phyloP scores from a whole-genome alignment of 179 eudicot genomes.

The Beta lomatogona region DNA sequence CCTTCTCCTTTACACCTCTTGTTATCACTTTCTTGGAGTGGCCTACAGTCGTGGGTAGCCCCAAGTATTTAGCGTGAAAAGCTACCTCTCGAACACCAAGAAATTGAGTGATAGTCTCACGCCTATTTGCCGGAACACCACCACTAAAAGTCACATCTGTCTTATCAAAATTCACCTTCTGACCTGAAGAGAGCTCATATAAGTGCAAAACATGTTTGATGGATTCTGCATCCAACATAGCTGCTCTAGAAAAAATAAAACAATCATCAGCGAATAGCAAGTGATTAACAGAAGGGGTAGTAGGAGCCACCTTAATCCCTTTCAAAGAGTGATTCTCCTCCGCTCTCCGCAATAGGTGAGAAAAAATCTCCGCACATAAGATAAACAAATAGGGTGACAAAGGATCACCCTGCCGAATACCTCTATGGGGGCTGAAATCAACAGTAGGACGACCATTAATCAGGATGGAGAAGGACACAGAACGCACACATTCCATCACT shows the following conservation, averaged over 20 bases:
- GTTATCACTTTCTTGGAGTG: neutral
- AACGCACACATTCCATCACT: neutral
- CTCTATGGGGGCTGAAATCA: neutral
- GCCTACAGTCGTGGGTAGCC: neutral
- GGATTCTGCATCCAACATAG: neutral
- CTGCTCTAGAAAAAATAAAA: neutral
- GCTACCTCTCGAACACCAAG: neutral
- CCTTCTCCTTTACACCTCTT: neutral
- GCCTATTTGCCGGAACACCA: neutral
- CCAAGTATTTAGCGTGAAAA: neutral
- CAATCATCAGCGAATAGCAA: neutral
- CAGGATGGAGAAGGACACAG: neutral
- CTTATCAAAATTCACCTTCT: neutral
- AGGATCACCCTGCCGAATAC: neutral
- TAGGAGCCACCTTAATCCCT: neutral
- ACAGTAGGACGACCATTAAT: neutral
- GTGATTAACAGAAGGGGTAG: neutral
- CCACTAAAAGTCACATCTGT: neutral
- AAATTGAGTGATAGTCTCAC: rapidly evolving
- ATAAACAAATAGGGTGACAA: neutral
- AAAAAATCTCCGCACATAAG: neutral
- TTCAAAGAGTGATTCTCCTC: too few relatives aligned
- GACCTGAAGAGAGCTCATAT: neutral
- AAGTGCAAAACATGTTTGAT: neutral
- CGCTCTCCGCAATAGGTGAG: neutral